Conservation (phyloP, 1,139 yeast genomes). For the Hansenula lynferdii region DNA sequence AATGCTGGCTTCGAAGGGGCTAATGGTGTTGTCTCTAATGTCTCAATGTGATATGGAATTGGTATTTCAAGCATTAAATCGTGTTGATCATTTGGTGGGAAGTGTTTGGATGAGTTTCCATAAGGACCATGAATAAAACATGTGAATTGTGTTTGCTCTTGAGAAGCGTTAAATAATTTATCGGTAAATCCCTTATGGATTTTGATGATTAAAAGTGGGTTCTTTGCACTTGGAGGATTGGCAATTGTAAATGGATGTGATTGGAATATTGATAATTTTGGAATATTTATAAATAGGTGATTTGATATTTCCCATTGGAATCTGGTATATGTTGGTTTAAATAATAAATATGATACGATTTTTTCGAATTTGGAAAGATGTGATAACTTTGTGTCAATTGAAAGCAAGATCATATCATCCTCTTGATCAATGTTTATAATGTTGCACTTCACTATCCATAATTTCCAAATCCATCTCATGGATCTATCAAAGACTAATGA, state of each 20-base stretch:
- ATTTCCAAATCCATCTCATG: slow-evolving; percentile 10
- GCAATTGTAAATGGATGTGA: slow-evolving; percentile 24
- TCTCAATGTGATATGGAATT: background rate
- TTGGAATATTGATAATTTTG: slow-evolving; percentile 13
- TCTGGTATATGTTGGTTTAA: slow-evolving; percentile 6
- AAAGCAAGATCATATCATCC: slow-evolving; percentile 7
- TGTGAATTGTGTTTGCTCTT: slow-evolving; percentile 7
- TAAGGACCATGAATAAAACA: slow-evolving; percentile 24
- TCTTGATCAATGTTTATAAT: slow-evolving; percentile 3
- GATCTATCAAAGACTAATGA: slow-evolving; percentile 16
- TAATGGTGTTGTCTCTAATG: background rate
- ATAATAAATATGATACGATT: slow-evolving; percentile 3
- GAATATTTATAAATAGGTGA: slow-evolving; percentile 21
- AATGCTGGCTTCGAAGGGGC: background rate
- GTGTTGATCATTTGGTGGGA: slow-evolving; percentile 5
- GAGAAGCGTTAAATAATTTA: slow-evolving; percentile 8
- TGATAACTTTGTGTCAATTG: slow-evolving; percentile 8
- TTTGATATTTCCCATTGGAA: slow-evolving; percentile 17
- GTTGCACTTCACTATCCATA: slow-evolving; percentile 14
- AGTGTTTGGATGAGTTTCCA: slow-evolving; percentile 16
- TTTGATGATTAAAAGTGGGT: slow-evolving; percentile 13
- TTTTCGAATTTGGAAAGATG: slow-evolving; percentile 1
- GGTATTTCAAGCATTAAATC: background rate
- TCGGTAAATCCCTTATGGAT: slow-evolving; percentile 20
- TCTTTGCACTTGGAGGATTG: slow-evolving; percentile 11